A percentile compares a stretch with the other conserved stretches of the same genome.
Conservation (phyloP, 352 stramenopile species). For the Globisporangium parvum region DNA sequence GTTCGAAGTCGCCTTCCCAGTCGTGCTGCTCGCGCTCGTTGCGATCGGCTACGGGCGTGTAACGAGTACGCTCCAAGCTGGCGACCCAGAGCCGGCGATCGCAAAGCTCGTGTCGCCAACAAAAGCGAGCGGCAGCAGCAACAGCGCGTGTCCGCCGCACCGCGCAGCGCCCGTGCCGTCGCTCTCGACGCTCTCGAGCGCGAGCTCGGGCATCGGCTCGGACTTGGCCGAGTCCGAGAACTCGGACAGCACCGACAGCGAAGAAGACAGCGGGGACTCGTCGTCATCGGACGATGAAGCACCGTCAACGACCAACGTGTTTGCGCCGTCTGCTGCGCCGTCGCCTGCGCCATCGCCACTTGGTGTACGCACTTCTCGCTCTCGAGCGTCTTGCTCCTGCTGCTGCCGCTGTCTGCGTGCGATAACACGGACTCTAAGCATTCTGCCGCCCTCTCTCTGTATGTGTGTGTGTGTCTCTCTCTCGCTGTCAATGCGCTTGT, state of each 20-base stretch:
- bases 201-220: conserved; percentile 38
- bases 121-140: conserved; percentile 17
- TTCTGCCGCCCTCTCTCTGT: not conserved
- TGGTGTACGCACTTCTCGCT: conserved; percentile 8
- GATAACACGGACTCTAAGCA: not conserved
- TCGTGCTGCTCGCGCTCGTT: conserved; percentile 52
- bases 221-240: conserved; percentile 72
- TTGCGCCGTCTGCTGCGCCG: conserved; percentile 20
- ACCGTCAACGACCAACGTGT: conserved; percentile 35
- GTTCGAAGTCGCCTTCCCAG: conserved; percentile 64
- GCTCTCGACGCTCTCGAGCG: conserved; percentile 11
- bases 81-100: conserved; percentile 37
- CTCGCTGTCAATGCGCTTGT: conserved; percentile 8
- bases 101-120: conserved; percentile 58
- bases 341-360: conserved; percentile 16
- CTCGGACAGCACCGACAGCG: conserved; percentile 70
- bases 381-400: not conserved
- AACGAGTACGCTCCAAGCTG: conserved; percentile 56
- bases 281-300: conserved; percentile 69
- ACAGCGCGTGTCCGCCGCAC: conserved; percentile 10
- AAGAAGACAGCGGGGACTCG: conserved; percentile 69
- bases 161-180: conserved; percentile 15
- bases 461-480: not conserved
- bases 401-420: not conserved
- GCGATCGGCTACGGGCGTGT: conserved; percentile 76